Evolutionary conservation across 352 stramenopile genomes (phyloP).

Genomic region (Pythium volutum): DNA sequence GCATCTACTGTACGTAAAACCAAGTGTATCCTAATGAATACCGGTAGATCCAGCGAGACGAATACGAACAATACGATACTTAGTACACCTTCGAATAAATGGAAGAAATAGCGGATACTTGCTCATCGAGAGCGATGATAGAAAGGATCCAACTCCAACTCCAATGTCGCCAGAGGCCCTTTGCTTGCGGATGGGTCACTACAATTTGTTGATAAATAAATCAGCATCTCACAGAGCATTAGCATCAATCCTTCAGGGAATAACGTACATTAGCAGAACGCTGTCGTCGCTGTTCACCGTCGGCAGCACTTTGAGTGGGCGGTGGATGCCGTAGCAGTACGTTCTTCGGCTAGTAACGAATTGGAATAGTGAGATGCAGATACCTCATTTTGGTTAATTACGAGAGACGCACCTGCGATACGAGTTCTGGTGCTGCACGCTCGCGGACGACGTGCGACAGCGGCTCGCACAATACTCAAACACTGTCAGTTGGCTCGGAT

Average conservation of each 20-base stretch:
- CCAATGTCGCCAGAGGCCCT: not conserved
- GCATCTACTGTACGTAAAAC: too few relatives aligned
- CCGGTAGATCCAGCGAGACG: too few relatives aligned
- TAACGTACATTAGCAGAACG: not conserved
- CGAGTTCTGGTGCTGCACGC: conserved; percentile 75
- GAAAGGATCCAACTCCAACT: conserved; percentile 16
- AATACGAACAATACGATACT: too few relatives aligned
- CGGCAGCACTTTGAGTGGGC: conserved; percentile 50
- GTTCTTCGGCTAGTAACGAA: conserved; percentile 34
- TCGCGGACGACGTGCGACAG: conserved; percentile 72
- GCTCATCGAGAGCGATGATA: conserved; percentile 15
- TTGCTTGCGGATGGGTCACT: not conserved
- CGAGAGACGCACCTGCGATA: conserved; percentile 50
- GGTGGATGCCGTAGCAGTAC: conserved; percentile 70
- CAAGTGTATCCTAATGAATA: too few relatives aligned
- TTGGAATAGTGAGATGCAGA: not conserved
- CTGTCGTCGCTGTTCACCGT: conserved; percentile 62
- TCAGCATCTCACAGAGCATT: not conserved
- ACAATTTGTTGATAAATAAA: not conserved
- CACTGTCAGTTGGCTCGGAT: conserved; percentile 49
- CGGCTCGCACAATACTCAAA: conserved; percentile 70
- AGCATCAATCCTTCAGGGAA: not conserved
- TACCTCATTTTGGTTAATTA: not conserved
- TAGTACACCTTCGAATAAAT: not conserved
- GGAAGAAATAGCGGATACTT: not conserved